Evolutionary conservation across 2,329 filamentous ascomycete species (phyloP), one percentile per base, ranked within the genome.

Genomic region (Blastomyces silverae): DNA sequence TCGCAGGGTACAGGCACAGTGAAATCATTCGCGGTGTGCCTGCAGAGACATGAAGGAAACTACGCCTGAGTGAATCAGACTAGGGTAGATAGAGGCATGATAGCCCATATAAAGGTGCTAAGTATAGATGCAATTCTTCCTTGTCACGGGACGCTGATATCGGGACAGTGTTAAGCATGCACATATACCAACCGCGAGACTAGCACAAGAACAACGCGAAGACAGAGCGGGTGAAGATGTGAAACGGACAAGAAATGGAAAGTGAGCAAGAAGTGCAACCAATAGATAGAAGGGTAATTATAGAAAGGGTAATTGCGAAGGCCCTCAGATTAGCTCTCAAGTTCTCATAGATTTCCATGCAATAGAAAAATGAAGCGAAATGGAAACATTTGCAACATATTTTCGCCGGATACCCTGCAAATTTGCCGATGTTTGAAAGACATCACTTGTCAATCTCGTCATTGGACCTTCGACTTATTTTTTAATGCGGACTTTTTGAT

Each of bases 251-350:
- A 28, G 63, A 46, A 25, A 57, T 28, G 48, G 25, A 15, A 39
- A 11, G 59, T 22, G 31, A 56, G 53, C 39, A 58, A 62, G 64
- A 63, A 57, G 52, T 34, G 48, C 42, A 34, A 53, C 44, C 42
- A 53, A 67, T 31, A 46, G 20, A 25, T 31, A 60, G n/a, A 20
- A 48, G 39, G n/a, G n/a, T n/a, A n/a, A n/a, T n/a, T n/a, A 25
- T 31, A 60, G n/a, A 20, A 48, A 22, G 34, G 50, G 28, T 52
- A 34, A 17, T 61, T 61, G 58, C 39, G 42, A 61, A 61, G 46
- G 72, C 73, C 75, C 76, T 78, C 77, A 75, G 77, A 78, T 78
- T 77, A 79, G 77, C 77, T 79, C 77, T 79, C 77, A 71, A 69
- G 76, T 79, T 77, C 71, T 77, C 78, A 79, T 72, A 64, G 76